Evolutionary conservation across 257 asterid species (phyloP), one percentile per base, ranked within the genome.

Genomic region (Echites panduratus): DNA sequence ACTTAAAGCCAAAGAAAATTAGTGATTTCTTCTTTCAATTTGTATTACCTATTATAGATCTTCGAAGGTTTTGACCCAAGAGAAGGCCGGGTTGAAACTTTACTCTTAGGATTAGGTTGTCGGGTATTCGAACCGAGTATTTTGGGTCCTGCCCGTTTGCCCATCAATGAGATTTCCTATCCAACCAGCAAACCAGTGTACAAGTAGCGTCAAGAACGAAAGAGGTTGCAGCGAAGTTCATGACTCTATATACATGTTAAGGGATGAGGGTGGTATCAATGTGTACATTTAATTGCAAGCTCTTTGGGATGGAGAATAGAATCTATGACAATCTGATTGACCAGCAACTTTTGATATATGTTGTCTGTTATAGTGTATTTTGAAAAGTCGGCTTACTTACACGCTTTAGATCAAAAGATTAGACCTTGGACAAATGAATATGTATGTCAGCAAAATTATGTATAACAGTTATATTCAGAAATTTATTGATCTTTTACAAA

Each of bases 141-240:
- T n/a, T n/a, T n/a, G n/a, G n/a, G n/a, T n/a, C n/a, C n/a, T n/a
- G n/a, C n/a, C n/a, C n/a, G n/a, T n/a, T n/a, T n/a, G n/a, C n/a
- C n/a, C n/a, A n/a, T n/a, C n/a, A n/a, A 89, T 70, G 98, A 91
- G 80, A 77, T 91, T 48, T 88, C 87, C 17, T 19, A 27, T 69
- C 95, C 96, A 13, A 81, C 85, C 68, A 66, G 86, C 16, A 77
- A 78, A 73, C 92, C 93, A 1, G 91, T 89, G 65, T 91, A 74
- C 81, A 91, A 93, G 80, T 89, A 97, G 97, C 84, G 90, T 2
- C 87, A 77, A 35, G 95, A 90, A 81, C 77, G 96, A 27, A 85
- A 85, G 77, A 68, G n/a, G 27, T 11, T 5, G 0, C 44, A 24
- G 5, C 22, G 22, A 29, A 14, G 38, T 29, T 14, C 11, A 32